These are phyloP conservation scores for Citrus mangshanensis DNA, from an alignment of 345 rosid species.

Conservation along the genomic window DNA sequence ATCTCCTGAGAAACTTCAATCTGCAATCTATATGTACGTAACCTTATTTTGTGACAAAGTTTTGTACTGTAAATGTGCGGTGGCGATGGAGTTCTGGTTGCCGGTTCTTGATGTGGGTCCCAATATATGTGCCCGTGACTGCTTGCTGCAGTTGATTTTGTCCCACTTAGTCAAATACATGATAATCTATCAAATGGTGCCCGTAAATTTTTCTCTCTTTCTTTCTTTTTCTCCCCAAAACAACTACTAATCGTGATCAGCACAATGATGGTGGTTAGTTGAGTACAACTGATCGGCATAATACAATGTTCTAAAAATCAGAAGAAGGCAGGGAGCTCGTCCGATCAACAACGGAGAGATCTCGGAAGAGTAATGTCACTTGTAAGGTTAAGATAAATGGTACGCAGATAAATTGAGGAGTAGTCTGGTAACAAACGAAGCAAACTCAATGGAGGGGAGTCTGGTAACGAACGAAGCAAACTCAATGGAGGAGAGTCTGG, in stretches of 20 bases:
- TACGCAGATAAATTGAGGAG: not conserved
- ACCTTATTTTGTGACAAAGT: not conserved
- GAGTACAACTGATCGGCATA: too few species aligned
- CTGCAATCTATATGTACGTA: constrained; percentile 1
- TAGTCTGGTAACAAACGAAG: too few species aligned
- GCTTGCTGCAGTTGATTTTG: too few species aligned
- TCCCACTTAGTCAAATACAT: too few species aligned
- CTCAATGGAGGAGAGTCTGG: too few species aligned
- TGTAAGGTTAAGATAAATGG: not conserved
- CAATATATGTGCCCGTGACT: not conserved
- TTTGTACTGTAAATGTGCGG: not conserved
- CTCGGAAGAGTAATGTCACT: too few species aligned
- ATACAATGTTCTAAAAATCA: too few species aligned
- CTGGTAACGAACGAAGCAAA: too few species aligned
- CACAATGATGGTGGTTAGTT: not conserved
- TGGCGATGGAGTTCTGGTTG: not conserved
- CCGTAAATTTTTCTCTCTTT: not conserved
- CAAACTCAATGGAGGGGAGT: too few species aligned
- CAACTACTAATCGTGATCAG: not conserved
- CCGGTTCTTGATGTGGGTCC: not conserved
- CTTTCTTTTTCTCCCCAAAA: not conserved
- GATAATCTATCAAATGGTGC: not conserved
- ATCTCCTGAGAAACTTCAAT: not conserved
- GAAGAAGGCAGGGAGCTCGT: too few species aligned
- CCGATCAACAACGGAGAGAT: too few species aligned